Evolutionary conservation across 306 rosid species (phyloP), one percentile per base, ranked within the genome.

Genomic region (Fragaria ananassa): DNA sequence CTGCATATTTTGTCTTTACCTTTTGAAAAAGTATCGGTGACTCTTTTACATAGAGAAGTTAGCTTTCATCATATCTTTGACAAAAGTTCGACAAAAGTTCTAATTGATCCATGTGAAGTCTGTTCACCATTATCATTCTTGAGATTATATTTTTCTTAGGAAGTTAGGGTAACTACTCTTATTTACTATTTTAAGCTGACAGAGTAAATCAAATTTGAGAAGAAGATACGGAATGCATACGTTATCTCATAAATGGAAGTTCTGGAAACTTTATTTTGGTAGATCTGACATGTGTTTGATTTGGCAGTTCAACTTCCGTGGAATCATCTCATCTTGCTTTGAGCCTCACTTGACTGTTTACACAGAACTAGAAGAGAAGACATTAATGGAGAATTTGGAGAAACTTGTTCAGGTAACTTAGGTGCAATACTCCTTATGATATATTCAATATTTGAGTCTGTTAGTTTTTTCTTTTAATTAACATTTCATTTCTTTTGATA

Each of bases 241-340:
- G 4, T 72, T 53, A 72, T 62, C 21, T 61, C 45, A 50, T 23
- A 17, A 35, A 12, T 29, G 62, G 42, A 74, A 74, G 46, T 29
- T 46, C 11, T 29, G 35, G 39, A 67, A 51, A 67, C 37, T 53
- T 12, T 66, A 15, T 12, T 56, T 29, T 21, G 39, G 29, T 45
- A 19, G 29, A 10, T 66, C 71, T 17, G 31, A 41, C 29, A 19
- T 21, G 4, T 76, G 78, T 79, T 85, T 85, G 57, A 83, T 90
- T 87, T 87, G 88, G 78, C 97, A 95, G 99, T 95, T 95, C 91
- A 95, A 95, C 88, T 95, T 95, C 76, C 97, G 97, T 58, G 99
- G 99, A 80, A 95, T 95, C 79, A 84, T 95, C 85, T 95, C 99
- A 79, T 95, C 99, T 82, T 92, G 97, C 90, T 95, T 95, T 83